Percentiles rank a stretch among this genome's conserved stretches.
Evolutionary conservation across 495 filamentous ascomycete genomes (phyloP).

Genomic region (Penicillium bialowiezense): DNA sequence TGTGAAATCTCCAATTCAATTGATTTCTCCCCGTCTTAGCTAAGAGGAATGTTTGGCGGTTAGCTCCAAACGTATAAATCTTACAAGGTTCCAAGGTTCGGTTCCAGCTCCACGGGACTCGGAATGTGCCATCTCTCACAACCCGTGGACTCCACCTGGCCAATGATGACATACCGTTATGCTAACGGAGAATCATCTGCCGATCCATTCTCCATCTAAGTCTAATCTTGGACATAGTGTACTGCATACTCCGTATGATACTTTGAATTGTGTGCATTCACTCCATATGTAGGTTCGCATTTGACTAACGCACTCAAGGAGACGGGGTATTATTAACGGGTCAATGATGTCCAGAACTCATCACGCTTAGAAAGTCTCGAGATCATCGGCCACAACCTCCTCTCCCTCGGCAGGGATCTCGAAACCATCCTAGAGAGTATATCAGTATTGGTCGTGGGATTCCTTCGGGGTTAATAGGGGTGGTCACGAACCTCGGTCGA

Average conservation of each 20-base stretch:
- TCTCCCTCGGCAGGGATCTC: conserved; percentile 47
- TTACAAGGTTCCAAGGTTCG: no score
- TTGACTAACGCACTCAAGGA: conserved; percentile 7
- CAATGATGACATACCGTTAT: neutral
- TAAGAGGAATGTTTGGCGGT: no score
- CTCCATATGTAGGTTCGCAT: conserved; percentile 20
- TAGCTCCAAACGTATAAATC: no score
- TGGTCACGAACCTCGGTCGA: conserved; percentile 75
- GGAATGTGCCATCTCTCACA: neutral
- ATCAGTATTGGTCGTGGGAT: conserved; percentile 6
- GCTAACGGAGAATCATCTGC: conserved; percentile 2
- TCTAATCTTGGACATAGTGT: conserved; percentile 4
- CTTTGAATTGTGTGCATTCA: no score
- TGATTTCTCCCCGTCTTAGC: no score
- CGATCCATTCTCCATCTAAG: conserved; percentile 4
- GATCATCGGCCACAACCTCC: conserved; percentile 36
- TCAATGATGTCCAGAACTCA: conserved; percentile 9
- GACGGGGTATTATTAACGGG: conserved; percentile 26
- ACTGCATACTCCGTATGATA: no score
- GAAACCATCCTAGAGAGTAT: conserved; percentile 50
- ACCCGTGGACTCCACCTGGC: neutral
- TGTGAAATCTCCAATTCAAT: no score
- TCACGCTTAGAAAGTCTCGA: conserved; percentile 48
- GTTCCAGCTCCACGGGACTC: no score
- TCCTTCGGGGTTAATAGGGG: no score